Conservation (phyloP, 352 stramenopile genomes). For the Elongisporangium prolatum region DNA sequence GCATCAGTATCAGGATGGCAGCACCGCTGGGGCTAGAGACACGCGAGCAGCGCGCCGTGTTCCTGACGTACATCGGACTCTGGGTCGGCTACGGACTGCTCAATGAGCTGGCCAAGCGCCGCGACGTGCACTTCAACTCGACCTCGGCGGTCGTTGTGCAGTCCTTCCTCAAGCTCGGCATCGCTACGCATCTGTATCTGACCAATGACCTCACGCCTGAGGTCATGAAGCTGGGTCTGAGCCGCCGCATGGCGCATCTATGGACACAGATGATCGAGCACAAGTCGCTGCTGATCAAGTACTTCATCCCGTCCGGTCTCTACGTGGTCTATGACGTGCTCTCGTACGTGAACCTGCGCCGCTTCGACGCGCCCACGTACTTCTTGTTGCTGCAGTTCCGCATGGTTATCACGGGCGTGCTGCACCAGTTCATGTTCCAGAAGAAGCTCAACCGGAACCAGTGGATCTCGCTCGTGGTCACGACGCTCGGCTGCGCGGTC, state of each 20-base stretch:
- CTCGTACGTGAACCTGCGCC: constrained; percentile 75
- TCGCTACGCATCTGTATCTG: constrained; percentile 71
- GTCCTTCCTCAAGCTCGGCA: constrained; percentile 61
- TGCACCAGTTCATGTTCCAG: constrained; percentile 77
- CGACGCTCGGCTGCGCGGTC: constrained; percentile 67
- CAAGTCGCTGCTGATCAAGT: constrained; percentile 46
- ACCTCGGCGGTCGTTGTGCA: constrained; percentile 72
- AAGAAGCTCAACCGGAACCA: constrained; percentile 73
- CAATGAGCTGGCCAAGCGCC: constrained; percentile 72
- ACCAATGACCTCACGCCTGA: constrained; percentile 18
- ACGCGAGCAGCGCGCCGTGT: constrained; percentile 60
- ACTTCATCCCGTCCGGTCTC: constrained; percentile 69
- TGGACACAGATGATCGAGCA: constrained; percentile 32
- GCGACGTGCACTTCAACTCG: constrained; percentile 67
- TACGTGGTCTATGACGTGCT: constrained; percentile 83
- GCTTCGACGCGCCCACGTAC: constrained; percentile 74
- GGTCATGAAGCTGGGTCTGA: constrained; percentile 20
- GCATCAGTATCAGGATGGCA: constrained; percentile 16
- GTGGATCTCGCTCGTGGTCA: constrained; percentile 68
- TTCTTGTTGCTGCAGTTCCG: constrained; percentile 78
- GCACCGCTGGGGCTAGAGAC: constrained; percentile 73
- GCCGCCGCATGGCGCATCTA: constrained; percentile 25
- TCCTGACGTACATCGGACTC: constrained; percentile 75
- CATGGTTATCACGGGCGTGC: constrained; percentile 70
- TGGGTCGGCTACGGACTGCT: constrained; percentile 77